Base-by-base conservation (phyloP, 768 basidiomycete genomes). In the Rhodotorula babjevae region DNA sequence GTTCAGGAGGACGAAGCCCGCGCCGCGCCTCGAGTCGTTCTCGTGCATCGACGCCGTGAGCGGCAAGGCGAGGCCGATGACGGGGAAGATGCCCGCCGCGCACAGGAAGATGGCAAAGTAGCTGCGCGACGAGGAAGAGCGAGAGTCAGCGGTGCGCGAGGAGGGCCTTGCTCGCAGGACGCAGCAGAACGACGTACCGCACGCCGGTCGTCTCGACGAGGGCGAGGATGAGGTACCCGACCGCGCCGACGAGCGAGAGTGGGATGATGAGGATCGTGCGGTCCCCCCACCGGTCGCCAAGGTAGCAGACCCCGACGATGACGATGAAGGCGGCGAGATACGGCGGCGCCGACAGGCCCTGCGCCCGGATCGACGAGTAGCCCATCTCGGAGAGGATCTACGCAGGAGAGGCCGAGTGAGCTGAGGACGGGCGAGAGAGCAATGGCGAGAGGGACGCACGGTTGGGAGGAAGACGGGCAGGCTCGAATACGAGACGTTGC, bases 391-490 rank as follows among this genome's bases (percentile, higher is more conserved):
- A 33, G 14, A 68, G 52, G 47, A 67, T 67, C 56, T 58, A 19
- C 31, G 21, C 2, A 21, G 4, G 18, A 3, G 15, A 29, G 21
- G n/a, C 16, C 36, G n/a, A 16, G 40, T 46, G 15, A 46, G 15
- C 49, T 25, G 15, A 50, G 31, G 16, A n/a, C 29, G n/a, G 27
- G 3, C 36, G 36, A 36, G 44, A 10, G 33, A 23, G 21, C 29
- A 40, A 8, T 3, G 3, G 31, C 21, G 25, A 12, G 29, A 25
- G 14, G 29, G 21, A 55, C 36, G 44, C 8, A 69, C 61, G 19
- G 68, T 69, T 0, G 64, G 69, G 15, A 71, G 53, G 64, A 71
- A 71, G 36, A 71, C 64, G 6, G 69, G 69, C 15, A 71, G 64
- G 5, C n/a, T 33, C n/a, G 64, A 65, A 53, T 65, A 71, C 1